Conservation (phyloP, 352 stramenopile genomes). For the Plasmopara halstedii region DNA sequence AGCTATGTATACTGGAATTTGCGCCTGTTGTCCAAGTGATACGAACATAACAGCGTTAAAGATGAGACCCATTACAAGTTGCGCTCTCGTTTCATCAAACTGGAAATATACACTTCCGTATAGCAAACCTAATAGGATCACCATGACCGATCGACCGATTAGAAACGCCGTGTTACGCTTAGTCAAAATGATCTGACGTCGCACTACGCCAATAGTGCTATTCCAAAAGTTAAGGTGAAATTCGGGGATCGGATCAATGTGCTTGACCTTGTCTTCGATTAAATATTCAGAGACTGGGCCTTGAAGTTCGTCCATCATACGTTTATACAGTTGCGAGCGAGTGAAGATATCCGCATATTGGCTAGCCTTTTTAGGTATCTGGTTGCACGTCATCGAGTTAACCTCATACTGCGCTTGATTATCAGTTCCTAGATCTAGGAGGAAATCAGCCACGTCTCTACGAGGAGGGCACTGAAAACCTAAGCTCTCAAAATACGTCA, state of each 20-base stretch:
- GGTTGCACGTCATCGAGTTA: not conserved
- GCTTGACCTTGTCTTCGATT: slow-evolving; percentile 35
- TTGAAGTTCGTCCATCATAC: slow-evolving; percentile 10
- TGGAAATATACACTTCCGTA: slow-evolving; percentile 33
- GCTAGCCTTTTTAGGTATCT: slow-evolving; percentile 11
- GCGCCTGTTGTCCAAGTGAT: slow-evolving; percentile 46
- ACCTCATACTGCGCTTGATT: slow-evolving; percentile 32
- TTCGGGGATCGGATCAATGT: slow-evolving; percentile 60
- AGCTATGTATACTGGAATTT: slow-evolving; percentile 60
- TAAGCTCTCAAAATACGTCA: slow-evolving; percentile 74
- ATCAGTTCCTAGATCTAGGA: slow-evolving; percentile 55
- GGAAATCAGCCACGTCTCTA: slow-evolving; percentile 86
- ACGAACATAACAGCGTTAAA: slow-evolving; percentile 67
- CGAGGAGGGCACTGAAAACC: slow-evolving; percentile 43
- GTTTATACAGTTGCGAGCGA: slow-evolving; percentile 7
- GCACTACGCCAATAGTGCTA: slow-evolving; percentile 15
- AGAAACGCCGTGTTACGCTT: slow-evolving; percentile 30
- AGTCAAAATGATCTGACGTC: slow-evolving; percentile 34
- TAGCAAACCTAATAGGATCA: slow-evolving; percentile 32
- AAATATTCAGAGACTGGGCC: slow-evolving; percentile 1
- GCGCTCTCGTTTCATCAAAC: slow-evolving; percentile 21
- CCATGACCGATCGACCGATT: slow-evolving; percentile 22
- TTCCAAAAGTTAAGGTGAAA: slow-evolving; percentile 27
- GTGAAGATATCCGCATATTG: slow-evolving; percentile 20
- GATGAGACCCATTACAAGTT: slow-evolving; percentile 57